Evolutionary conservation across 768 basidiomycete species (phyloP).

Genomic region (Amanita thiersii): DNA sequence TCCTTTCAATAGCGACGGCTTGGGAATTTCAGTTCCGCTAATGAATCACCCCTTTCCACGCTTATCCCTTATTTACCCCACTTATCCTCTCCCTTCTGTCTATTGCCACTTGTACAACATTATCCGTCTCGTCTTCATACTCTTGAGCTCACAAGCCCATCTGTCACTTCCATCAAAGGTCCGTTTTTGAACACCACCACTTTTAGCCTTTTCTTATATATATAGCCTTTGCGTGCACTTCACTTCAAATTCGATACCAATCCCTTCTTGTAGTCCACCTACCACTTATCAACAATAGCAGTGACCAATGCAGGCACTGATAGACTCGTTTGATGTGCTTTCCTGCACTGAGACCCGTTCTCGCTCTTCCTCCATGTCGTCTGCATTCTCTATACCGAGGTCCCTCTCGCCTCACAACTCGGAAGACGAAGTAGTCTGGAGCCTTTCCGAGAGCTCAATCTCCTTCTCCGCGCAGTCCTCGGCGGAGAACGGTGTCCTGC

Average conservation of each 20-base stretch:
- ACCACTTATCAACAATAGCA: no score
- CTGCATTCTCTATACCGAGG: constrained; percentile 9
- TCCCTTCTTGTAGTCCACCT: not conserved
- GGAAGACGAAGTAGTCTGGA: constrained; percentile 54
- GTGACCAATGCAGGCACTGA: not conserved
- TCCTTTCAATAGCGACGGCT: not conserved
- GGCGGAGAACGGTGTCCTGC: not conserved
- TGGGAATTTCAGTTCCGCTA: not conserved
- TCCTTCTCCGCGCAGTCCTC: constrained; percentile 17
- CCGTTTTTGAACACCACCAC: no score
- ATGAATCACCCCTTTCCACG: not conserved
- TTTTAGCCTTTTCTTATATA: no score
- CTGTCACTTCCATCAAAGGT: no score
- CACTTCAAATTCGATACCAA: no score
- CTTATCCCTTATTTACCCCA: constrained; percentile 7
- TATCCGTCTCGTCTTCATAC: no score
- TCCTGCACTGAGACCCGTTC: constrained; percentile 9
- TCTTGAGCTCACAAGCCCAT: no score
- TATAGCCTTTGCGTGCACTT: no score
- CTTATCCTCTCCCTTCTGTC: constrained; percentile 10
- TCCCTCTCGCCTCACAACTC: constrained; percentile 23
- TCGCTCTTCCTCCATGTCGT: constrained; percentile 14
- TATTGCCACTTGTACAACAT: no score
- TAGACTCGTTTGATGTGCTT: not conserved
- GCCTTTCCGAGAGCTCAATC: constrained; percentile 25